These are phyloP conservation scores for Pythium rishiriense DNA, from an alignment of 352 stramenopile genomes.

Conservation along the genomic window DNA sequence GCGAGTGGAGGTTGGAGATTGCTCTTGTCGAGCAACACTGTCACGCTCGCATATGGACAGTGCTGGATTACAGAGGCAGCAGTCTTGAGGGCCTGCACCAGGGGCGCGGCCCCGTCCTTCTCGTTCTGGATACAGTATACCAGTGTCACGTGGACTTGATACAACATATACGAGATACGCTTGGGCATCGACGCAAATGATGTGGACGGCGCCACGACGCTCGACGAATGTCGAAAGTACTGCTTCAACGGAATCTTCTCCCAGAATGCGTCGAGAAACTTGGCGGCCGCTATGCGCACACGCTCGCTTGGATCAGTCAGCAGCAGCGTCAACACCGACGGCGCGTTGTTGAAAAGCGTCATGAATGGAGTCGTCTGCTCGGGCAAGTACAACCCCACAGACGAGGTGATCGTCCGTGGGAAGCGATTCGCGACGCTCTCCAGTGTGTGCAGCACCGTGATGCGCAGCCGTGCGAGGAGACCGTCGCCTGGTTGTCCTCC, in stretches of 20 bases:
- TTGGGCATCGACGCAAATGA: constrained; percentile 87
- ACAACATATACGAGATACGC: constrained; percentile 80
- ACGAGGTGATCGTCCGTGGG: constrained; percentile 72
- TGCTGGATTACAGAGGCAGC: constrained; percentile 71
- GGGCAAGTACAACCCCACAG: constrained; percentile 76
- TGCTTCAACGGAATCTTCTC: constrained; percentile 81
- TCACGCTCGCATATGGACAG: constrained; percentile 75
- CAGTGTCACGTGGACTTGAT: constrained; percentile 80
- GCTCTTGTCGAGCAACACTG: constrained; percentile 44
- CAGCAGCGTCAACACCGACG: constrained; percentile 77
- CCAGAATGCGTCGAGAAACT: constrained; percentile 83
- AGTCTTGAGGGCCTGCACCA: constrained; percentile 78
- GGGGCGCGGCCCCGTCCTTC: constrained; percentile 43
- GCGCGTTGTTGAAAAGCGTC: constrained; percentile 74
- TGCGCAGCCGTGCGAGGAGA: constrained; percentile 66
- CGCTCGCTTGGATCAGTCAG: constrained; percentile 79
- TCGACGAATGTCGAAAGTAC: constrained; percentile 68
- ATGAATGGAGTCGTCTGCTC: constrained; percentile 82
- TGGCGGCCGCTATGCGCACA: constrained; percentile 66
- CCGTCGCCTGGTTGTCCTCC: constrained; percentile 54
- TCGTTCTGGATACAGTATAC: constrained; percentile 85
- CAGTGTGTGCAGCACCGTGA: constrained; percentile 71
- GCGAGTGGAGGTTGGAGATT: constrained; percentile 55
- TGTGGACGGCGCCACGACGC: constrained; percentile 47
- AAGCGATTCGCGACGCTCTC: constrained; percentile 72